Percentiles rank a stretch among this genome's conserved stretches.
Evolutionary conservation across 345 rosid species (phyloP).

Genomic region (Punica granatum): DNA sequence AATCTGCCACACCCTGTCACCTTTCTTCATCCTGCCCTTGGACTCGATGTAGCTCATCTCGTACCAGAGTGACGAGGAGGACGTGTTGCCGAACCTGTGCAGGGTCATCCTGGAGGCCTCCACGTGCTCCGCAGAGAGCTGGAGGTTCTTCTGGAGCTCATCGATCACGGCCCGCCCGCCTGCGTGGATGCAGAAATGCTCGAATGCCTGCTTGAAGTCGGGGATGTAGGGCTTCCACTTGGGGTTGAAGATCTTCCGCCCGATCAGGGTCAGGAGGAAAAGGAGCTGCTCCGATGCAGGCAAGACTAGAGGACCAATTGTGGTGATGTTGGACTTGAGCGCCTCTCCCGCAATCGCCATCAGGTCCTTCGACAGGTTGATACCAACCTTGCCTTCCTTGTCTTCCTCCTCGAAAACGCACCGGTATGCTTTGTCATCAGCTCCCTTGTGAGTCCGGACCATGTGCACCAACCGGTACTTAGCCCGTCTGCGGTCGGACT

Average conservation of each 20-base stretch:
- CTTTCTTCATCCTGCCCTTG: conserved; percentile 66
- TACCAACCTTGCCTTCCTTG: conserved; percentile 56
- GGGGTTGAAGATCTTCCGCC: conserved; percentile 52
- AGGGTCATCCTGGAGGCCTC: conserved; percentile 87
- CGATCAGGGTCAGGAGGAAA: conserved; percentile 47
- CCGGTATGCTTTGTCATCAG: conserved; percentile 56
- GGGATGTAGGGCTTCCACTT: conserved; percentile 79
- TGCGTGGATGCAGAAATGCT: conserved; percentile 91
- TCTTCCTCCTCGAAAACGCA: conserved; percentile 72
- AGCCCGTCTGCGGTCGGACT: conserved; percentile 46
- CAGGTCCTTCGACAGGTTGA: conserved; percentile 58
- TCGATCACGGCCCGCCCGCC: conserved; percentile 90
- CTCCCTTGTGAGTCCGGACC: conserved; percentile 72
- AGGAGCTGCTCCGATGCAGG: conserved; percentile 78
- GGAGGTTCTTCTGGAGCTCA: conserved; percentile 65
- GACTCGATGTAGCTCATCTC: conserved; percentile 65
- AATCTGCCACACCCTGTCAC: conserved; percentile 76
- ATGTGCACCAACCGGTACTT: conserved; percentile 65
- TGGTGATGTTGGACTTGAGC: conserved; percentile 67
- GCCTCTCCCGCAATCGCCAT: conserved; percentile 86
- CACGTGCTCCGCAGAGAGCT: conserved; percentile 58
- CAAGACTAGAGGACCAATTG: conserved; percentile 64
- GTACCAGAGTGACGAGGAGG: conserved; percentile 86
- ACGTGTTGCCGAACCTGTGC: conserved; percentile 80
- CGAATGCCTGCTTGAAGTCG: conserved; percentile 78